phyloP scores from a whole-genome alignment of 2,329 filamentous ascomycete genomes.

The Ophiostoma populinum region DNA sequence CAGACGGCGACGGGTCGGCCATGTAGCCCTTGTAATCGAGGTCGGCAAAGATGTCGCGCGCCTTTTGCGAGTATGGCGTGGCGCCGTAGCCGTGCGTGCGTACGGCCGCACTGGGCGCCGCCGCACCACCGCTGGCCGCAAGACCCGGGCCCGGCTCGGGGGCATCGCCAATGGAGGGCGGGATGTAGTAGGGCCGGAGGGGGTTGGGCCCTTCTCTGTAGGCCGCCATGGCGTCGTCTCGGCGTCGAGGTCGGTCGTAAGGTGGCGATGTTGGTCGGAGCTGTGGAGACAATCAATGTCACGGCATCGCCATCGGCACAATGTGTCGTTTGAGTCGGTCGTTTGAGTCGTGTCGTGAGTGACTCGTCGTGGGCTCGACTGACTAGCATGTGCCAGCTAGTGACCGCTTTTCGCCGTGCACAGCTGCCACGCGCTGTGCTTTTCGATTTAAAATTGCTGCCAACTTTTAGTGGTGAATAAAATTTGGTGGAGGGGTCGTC shows the following conservation, averaged over 20 bases:
- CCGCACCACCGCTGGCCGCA: no score
- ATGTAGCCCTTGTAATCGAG: constrained; percentile 85
- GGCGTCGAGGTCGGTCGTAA: no score
- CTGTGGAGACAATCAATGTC: no score
- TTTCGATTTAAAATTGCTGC: neutral
- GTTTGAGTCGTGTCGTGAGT: no score
- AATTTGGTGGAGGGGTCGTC: constrained; percentile 1
- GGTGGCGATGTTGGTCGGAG: no score
- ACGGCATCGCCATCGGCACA: no score
- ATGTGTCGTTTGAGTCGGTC: no score
- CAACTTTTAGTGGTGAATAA: neutral
- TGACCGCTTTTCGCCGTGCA: neutral
- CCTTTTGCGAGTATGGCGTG: constrained; percentile 37
- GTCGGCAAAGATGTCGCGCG: constrained; percentile 74
- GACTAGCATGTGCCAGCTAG: no score
- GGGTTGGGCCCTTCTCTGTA: constrained; percentile 38
- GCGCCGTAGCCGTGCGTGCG: constrained; percentile 27
- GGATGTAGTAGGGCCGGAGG: constrained; percentile 53
- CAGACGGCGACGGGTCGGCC: constrained; percentile 56
- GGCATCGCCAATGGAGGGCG: constrained; percentile 35
- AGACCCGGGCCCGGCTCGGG: constrained; percentile 16
- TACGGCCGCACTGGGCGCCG: no score
- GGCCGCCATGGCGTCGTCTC: constrained; percentile 22
- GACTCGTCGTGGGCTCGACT: no score
- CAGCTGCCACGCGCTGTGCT: no score